Evolutionary conservation across 179 eudicot genomes (phyloP).

Genomic region (Heliamphora pulchella): DNA sequence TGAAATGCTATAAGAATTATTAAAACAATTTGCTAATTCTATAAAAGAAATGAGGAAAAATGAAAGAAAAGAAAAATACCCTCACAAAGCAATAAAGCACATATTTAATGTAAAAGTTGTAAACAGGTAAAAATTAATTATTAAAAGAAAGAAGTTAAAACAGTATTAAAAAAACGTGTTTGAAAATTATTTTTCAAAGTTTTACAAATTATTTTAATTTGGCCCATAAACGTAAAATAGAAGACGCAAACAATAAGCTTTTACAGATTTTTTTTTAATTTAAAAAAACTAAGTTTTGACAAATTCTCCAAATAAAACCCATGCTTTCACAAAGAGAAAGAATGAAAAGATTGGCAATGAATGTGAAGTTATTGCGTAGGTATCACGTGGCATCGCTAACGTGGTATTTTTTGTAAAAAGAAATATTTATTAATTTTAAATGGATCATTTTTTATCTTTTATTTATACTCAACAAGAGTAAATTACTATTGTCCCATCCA

Average conservation of each 20-base stretch:
- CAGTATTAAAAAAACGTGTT: not conserved
- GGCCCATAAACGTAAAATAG: too few relatives aligned
- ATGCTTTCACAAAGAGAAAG: not conserved
- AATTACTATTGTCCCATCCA: too few relatives aligned
- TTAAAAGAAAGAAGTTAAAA: not conserved
- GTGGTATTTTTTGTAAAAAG: too few relatives aligned
- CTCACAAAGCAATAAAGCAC: not conserved
- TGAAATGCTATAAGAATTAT: conserved; percentile 12
- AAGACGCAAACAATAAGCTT: too few relatives aligned
- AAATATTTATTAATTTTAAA: too few relatives aligned
- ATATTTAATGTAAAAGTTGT: not conserved
- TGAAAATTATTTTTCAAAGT: too few relatives aligned
- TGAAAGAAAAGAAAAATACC: not conserved
- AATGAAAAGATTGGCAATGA: not conserved
- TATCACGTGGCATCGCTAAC: not conserved
- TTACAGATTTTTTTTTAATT: too few relatives aligned
- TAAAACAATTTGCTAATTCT: not conserved
- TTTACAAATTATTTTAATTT: too few relatives aligned
- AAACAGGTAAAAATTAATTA: too few relatives aligned
- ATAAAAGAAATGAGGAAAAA: not conserved
- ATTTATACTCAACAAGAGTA: too few relatives aligned
- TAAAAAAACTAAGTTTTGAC: too few relatives aligned
- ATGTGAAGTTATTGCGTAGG: not conserved
- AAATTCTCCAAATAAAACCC: not conserved
- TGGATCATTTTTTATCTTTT: too few relatives aligned